Conservation (phyloP, 192 early-diverging fungal genomes). For the Coemansia guatemalensis region DNA sequence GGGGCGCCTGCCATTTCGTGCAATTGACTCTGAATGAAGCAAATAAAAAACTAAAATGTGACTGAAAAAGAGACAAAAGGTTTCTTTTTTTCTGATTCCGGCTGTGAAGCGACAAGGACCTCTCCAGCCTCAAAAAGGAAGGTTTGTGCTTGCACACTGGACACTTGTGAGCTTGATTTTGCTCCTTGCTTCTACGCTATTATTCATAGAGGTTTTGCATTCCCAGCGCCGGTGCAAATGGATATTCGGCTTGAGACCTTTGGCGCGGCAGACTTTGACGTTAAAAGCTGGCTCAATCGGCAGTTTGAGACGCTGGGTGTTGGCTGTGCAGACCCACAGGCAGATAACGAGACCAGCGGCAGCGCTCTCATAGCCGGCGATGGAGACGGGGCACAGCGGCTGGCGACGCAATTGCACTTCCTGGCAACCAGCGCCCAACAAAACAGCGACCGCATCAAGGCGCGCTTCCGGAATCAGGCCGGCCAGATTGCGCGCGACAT, state of each 20-base stretch:
- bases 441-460: constrained; percentile 45
- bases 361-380: neutral
- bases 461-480: constrained; percentile 46
- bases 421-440: constrained; percentile 48
- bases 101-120: too few species aligned
- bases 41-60: neutral
- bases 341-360: neutral
- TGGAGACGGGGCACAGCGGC: constrained; percentile 28
- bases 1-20: too few species aligned
- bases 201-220: neutral
- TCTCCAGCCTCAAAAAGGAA: too few species aligned
- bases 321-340: neutral
- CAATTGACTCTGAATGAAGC: too few species aligned
- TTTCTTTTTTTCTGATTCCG: neutral
- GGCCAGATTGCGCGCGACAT: constrained; percentile 43
- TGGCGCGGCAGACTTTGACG: constrained; percentile 28
- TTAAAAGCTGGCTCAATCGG: constrained; percentile 43
- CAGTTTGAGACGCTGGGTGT: constrained; percentile 29
- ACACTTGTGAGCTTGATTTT: neutral
- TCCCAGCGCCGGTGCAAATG: constrained; percentile 11
- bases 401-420: constrained; percentile 45
- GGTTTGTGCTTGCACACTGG: too few species aligned
- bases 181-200: neutral
- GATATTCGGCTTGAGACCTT: constrained; percentile 43
- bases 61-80: neutral